Conservation (phyloP, 176 grass and related monocot species). For the Alopecurus myosuroides region DNA sequence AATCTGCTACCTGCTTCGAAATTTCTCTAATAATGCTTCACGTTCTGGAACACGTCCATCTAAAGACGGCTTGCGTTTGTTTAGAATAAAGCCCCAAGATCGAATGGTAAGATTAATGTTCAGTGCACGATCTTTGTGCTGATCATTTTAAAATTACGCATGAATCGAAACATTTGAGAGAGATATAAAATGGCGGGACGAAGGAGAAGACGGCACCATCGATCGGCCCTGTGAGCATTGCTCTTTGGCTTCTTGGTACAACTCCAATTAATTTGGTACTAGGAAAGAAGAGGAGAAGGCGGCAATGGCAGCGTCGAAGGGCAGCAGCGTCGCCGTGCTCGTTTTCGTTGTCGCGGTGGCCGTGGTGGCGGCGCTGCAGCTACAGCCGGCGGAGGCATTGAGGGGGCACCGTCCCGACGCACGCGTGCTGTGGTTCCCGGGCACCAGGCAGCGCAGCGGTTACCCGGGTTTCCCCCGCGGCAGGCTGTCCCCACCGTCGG, state of each 20-base stretch:
- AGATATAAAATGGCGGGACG: slow-evolving; percentile 8
- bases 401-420: background rate
- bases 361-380: background rate
- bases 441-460: slow-evolving; percentile 11
- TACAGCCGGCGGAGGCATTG: background rate
- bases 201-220: background rate
- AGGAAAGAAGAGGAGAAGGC: background rate
- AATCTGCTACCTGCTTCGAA: background rate
- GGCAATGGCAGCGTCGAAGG: background rate
- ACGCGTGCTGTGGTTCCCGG: slow-evolving; percentile 9
- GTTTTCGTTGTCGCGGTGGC: background rate
- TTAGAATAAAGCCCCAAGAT: background rate
- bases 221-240: background rate
- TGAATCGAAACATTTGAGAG: background rate
- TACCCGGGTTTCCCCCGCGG: slow-evolving; percentile 19
- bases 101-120: background rate
- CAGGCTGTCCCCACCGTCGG: background rate
- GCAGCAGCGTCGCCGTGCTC: background rate
- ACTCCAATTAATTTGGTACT: background rate
- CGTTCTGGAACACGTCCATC: slow-evolving; percentile 3
- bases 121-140: slow-evolving; percentile 12
- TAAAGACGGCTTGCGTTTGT: background rate
- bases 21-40: background rate
- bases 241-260: background rate
- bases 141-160: background rate